These are phyloP conservation scores for Periglandula ipomoeae DNA, from an alignment of 2,329 filamentous ascomycete genomes.

Conservation along the genomic window DNA sequence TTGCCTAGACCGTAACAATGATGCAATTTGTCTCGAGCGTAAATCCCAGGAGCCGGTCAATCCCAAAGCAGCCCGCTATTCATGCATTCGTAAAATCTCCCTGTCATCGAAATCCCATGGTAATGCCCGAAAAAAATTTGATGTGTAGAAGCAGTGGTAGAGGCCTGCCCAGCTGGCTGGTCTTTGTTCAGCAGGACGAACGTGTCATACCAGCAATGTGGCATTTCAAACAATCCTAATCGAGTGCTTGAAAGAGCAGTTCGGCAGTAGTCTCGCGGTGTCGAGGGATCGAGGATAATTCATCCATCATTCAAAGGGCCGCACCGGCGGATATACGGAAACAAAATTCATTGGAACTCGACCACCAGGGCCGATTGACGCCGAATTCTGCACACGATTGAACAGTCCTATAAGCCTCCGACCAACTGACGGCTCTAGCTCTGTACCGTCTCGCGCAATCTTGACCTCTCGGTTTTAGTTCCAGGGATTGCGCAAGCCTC, in stretches of 20 bases:
- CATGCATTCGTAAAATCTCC: not conserved
- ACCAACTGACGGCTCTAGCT: slow-evolving; percentile 77
- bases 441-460: slow-evolving; percentile 89
- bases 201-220: too few relatives aligned
- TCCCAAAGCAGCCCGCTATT: not conserved
- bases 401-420: slow-evolving; percentile 72
- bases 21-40: not conserved
- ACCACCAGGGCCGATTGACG: slow-evolving; percentile 19
- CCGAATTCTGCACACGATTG: slow-evolving; percentile 42
- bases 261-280: too few relatives aligned
- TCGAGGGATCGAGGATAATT: not conserved
- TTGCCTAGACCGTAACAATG: not conserved
- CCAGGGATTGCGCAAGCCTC: slow-evolving; percentile 85
- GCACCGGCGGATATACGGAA: slow-evolving; percentile 28
- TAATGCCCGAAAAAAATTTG: not conserved
- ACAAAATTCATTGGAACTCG: slow-evolving; percentile 25
- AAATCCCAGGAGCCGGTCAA: not conserved
- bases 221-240: too few relatives aligned
- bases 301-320: slow-evolving; percentile 22
- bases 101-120: not conserved
- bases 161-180: not conserved
- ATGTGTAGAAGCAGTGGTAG: not conserved
- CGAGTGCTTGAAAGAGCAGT: too few relatives aligned
- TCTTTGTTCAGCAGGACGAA: not conserved
- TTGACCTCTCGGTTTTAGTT: slow-evolving; percentile 94